A percentile compares a stretch with the other conserved stretches of the same genome.
Conservation (phyloP, 1,139 yeast species). For the Sugiyamaella pinicola region DNA sequence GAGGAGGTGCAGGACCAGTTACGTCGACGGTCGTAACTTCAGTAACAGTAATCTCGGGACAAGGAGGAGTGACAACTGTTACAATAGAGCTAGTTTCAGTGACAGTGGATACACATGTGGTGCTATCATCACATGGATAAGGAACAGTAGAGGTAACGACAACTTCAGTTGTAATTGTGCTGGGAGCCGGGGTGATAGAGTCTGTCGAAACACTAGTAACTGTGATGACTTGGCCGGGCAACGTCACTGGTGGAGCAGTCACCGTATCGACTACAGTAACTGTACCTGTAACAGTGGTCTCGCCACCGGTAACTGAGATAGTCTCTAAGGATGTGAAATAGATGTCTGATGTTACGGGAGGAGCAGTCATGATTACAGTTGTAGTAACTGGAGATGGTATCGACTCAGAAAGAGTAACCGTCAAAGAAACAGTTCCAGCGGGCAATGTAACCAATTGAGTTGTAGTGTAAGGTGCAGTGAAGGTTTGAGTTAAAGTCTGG, state of each 20-base stretch:
- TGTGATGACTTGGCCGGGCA: constrained; percentile 22
- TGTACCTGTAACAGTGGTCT: constrained; percentile 24
- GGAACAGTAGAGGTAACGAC: constrained; percentile 24
- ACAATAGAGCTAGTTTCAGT: constrained; percentile 20
- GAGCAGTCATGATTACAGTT: constrained; percentile 22
- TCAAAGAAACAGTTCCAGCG: constrained; percentile 17
- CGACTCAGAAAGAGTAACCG: constrained; percentile 19
- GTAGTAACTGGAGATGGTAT: constrained; percentile 22
- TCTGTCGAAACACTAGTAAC: constrained; percentile 19
- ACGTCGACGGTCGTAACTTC: constrained; percentile 21
- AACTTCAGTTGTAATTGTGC: constrained; percentile 20
- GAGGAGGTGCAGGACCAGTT: constrained; percentile 22
- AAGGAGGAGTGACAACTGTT: constrained; percentile 22
- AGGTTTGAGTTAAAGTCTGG: constrained; percentile 17
- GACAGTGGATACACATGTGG: constrained; percentile 23
- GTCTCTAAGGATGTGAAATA: constrained; percentile 16
- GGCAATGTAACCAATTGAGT: constrained; percentile 18
- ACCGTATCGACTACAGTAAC: constrained; percentile 18
- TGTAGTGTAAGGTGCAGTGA: constrained; percentile 7
- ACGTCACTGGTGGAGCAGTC: constrained; percentile 23
- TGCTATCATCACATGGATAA: constrained; percentile 20
- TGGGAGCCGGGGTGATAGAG: constrained; percentile 21
- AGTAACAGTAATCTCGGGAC: constrained; percentile 18
- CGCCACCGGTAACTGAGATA: constrained; percentile 19
- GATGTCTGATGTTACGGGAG: constrained; percentile 19